Base-by-base conservation (phyloP, 805 yeast genomes). In the Starmerella kuoi region DNA sequence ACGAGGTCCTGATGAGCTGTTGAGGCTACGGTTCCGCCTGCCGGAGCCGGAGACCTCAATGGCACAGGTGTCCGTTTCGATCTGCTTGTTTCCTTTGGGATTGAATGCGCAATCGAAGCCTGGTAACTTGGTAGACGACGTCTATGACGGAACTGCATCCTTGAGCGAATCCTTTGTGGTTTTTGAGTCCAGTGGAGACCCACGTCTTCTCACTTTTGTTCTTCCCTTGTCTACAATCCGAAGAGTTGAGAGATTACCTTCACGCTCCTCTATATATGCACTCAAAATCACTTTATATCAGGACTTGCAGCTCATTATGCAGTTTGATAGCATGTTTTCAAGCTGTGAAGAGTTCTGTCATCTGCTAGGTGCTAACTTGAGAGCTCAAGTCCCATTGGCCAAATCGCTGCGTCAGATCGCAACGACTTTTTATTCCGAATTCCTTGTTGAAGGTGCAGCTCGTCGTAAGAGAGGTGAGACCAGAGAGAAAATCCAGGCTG, bases 191-290 rank as follows among this genome's bases (percentile, higher is more conserved):
- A 69, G 73, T 5, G 76, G 74, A 52, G 93, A 85, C 53, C 68
- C 70, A 36, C 68, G 75, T 42, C 72, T 76, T 35, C 80, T 91
- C 56, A 70, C 74, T 5, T 73, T 88, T 55, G 70, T 70, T 3
- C 52, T 88, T 23, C 91, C 88, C 47, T 62, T 91, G 32, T 74
- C 87, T 1, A 74, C 94, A 1, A 64, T 91, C 30, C 77, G 80
- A 55, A 77, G 85, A 47, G 93, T 91, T 15, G 95, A 88, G 57
- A 69, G 96, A 40, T 69, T 85, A 18, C 93, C 94, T 9, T 69
- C 84, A 1, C 69, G 76, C 42, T 69, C 82, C 1, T 81, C 77
- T 56, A 77, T 82, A 17, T 82, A 86, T 61, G 86, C 94, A 1
- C 67, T 91, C 17, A 65, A 76, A n/a, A 62, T 88, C 12, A 68